Conservation (phyloP, 345 rosid species). For the Capsella bursapastoris region DNA sequence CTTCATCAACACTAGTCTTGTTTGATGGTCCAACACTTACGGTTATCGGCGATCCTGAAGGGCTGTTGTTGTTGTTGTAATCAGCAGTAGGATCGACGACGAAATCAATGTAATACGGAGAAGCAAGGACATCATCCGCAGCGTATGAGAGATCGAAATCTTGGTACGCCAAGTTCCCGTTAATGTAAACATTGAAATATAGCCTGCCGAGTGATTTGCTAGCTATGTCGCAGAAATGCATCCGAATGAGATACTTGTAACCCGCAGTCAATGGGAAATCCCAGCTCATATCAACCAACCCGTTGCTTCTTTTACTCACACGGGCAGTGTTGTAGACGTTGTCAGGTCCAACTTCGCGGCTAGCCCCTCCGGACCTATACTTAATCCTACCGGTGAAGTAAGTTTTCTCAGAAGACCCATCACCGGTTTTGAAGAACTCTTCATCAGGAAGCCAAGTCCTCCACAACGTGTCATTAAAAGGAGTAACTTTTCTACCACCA, state of each 20-base stretch:
- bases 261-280: constrained; percentile 55
- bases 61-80: neutral
- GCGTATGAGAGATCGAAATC: constrained; percentile 80
- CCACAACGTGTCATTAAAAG: constrained; percentile 89
- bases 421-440: constrained; percentile 56
- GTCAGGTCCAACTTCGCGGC: constrained; percentile 72
- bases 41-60: constrained; percentile 47
- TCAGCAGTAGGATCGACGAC: constrained; percentile 52
- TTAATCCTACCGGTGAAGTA: constrained; percentile 56
- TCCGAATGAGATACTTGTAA: constrained; percentile 62
- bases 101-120: constrained; percentile 80
- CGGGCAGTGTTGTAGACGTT: constrained; percentile 88
- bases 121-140: constrained; percentile 59
- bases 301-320: constrained; percentile 51
- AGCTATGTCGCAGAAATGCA: constrained; percentile 92
- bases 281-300: constrained; percentile 72
- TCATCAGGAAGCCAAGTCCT: constrained; percentile 92
- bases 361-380: constrained; percentile 74
- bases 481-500: constrained; percentile 87
- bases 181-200: constrained; percentile 74
- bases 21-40: constrained; percentile 80
- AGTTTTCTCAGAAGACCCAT: constrained; percentile 52
- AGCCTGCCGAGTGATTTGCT: constrained; percentile 70
- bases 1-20: constrained; percentile 51
- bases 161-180: constrained; percentile 61